Percentiles rank a stretch among this genome's conserved stretches.
These are phyloP conservation scores for Mycena olivaceomarginata DNA, from an alignment of 768 basidiomycete species.

Conservation along the genomic window DNA sequence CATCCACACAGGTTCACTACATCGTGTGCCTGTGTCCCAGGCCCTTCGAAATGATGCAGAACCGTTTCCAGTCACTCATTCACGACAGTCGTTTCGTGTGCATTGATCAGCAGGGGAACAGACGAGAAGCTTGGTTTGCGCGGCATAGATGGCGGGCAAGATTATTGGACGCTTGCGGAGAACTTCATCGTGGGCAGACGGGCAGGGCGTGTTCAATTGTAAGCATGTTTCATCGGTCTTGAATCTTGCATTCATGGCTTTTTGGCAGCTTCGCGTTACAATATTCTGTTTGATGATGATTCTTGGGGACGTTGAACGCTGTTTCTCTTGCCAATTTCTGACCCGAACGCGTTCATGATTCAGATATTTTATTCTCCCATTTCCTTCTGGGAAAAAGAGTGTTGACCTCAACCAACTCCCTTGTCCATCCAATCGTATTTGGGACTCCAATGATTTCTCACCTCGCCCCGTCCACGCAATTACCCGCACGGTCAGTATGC, in stretches of 20 bases:
- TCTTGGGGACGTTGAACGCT: background rate
- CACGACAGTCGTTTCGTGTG: conserved; percentile 10
- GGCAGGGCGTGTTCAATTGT: conserved; percentile 9
- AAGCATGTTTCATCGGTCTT: conserved; percentile 6
- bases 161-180: conserved; percentile 12
- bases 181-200: conserved; percentile 8
- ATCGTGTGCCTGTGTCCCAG: conserved; percentile 13
- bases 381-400: background rate
- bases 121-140: conserved; percentile 13
- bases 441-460: too few relatives aligned
- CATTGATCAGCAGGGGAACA: conserved; percentile 4
- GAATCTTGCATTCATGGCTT: conserved; percentile 4
- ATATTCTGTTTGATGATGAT: conserved; percentile 6
- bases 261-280: conserved; percentile 10
- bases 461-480: too few relatives aligned
- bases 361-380: conserved; percentile 8
- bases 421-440: too few relatives aligned
- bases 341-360: conserved; percentile 4
- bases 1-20: conserved; percentile 4
- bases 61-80: conserved; percentile 6
- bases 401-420: too few relatives aligned
- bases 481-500: too few relatives aligned
- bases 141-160: conserved; percentile 7
- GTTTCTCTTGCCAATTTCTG: conserved; percentile 10
- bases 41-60: background rate